phyloP scores from a whole-genome alignment of 805 yeast species.

The Saturnispora diversa region DNA sequence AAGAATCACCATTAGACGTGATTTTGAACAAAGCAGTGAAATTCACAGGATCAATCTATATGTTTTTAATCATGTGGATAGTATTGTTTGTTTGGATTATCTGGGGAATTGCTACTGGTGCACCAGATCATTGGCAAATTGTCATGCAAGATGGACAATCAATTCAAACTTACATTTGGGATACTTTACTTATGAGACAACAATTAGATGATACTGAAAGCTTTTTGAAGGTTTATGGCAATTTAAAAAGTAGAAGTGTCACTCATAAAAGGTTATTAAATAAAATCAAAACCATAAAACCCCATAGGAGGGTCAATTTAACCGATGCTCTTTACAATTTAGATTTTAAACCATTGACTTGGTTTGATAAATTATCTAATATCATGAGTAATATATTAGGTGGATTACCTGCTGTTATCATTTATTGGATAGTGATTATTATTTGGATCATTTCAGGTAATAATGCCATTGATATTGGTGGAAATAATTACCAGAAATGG shows the following conservation, averaged over 20 bases:
- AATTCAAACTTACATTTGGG: constrained; percentile 34
- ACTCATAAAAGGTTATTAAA: constrained; percentile 19
- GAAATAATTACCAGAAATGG: constrained; percentile 19
- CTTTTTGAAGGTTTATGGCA: constrained; percentile 24
- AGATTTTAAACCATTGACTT: constrained; percentile 21
- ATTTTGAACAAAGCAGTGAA: constrained; percentile 13
- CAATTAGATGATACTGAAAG: constrained; percentile 27
- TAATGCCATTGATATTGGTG: constrained; percentile 16
- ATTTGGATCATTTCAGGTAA: constrained; percentile 34
- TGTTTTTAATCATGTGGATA: constrained; percentile 25
- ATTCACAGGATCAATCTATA: constrained; percentile 16
- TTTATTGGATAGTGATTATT: constrained; percentile 34
- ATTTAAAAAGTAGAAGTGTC: constrained; percentile 25
- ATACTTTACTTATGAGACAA: constrained; percentile 35
- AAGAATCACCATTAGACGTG: constrained; percentile 13
- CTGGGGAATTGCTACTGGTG: constrained; percentile 25
- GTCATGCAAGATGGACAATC: constrained; percentile 37
- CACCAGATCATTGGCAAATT: constrained; percentile 33
- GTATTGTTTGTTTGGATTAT: constrained; percentile 17
- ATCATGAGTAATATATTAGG: constrained; percentile 25
- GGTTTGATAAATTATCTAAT: constrained; percentile 31
- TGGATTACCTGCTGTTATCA: constrained; percentile 25
- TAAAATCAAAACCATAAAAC: not conserved
- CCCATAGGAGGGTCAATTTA: constrained; percentile 5
- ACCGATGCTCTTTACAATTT: constrained; percentile 6